These are phyloP conservation scores for Gremmenia infestans DNA, from an alignment of 2,329 filamentous ascomycete species.

Conservation along the genomic window DNA sequence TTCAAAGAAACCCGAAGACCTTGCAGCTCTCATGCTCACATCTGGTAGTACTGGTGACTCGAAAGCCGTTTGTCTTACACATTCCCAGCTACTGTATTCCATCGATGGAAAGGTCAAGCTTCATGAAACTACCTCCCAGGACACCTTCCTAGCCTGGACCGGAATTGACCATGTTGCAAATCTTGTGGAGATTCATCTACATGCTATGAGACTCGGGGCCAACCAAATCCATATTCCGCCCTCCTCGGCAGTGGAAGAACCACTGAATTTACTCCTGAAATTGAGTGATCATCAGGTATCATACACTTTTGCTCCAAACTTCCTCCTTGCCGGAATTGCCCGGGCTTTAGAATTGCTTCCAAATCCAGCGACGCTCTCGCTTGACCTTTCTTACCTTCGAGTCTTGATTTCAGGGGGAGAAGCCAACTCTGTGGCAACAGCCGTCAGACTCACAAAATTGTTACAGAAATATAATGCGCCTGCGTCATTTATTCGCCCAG, in stretches of 20 bases:
- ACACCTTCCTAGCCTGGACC: constrained; percentile 35
- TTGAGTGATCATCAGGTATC: constrained; percentile 38
- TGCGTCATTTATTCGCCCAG: constrained; percentile 35
- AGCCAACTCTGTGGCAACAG: constrained; percentile 36
- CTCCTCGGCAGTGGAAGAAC: constrained; percentile 37
- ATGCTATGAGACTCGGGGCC: constrained; percentile 37
- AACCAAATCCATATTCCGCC: constrained; percentile 44
- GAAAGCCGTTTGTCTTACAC: constrained; percentile 44
- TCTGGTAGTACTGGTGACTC: constrained; percentile 47
- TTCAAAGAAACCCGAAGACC: constrained; percentile 7
- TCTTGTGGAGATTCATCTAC: constrained; percentile 47
- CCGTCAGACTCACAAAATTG: constrained; percentile 24
- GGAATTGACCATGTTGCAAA: constrained; percentile 50
- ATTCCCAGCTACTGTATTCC: constrained; percentile 39
- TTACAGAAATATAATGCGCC: constrained; percentile 32
- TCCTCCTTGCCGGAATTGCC: constrained; percentile 31
- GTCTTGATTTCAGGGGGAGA: constrained; percentile 42
- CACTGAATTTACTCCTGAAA: constrained; percentile 35
- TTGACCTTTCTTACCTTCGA: constrained; percentile 30
- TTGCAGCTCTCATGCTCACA: constrained; percentile 44
- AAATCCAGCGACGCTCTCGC: background rate
- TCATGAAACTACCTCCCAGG: constrained; percentile 27
- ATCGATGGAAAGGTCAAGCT: constrained; percentile 35
- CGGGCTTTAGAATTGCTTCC: background rate
- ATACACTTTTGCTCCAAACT: constrained; percentile 42